Evolutionary conservation across 108 stramenopile genomes (phyloP).

Genomic region (Pseudonitzschia pungens): DNA sequence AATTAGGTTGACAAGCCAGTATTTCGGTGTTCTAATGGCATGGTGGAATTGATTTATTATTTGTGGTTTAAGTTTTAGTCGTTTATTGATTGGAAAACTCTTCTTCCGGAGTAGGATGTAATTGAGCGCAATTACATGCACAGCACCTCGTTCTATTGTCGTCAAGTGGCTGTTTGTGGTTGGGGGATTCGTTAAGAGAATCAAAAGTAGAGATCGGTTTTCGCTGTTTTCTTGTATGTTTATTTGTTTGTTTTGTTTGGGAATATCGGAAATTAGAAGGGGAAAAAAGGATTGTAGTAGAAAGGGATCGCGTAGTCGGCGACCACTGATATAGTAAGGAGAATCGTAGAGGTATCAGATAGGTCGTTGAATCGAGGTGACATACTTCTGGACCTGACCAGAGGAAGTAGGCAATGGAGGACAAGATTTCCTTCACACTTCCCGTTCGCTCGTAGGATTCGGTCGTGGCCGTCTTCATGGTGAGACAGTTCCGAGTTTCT

Average conservation of each 20-base stretch:
- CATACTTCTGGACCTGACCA: slow-evolving; percentile 41
- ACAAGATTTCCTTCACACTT: slow-evolving; percentile 40
- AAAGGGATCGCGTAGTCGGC: no score
- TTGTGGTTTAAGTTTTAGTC: no score
- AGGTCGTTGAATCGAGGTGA: slow-evolving; percentile 27
- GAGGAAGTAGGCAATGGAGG: slow-evolving; percentile 45
- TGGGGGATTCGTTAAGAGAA: background rate
- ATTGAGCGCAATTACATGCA: background rate
- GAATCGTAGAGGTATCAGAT: no score
- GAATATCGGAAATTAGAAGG: slow-evolving; percentile 9
- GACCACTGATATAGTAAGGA: no score
- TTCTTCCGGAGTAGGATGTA: background rate
- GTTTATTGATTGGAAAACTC: no score
- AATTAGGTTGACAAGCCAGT: no score
- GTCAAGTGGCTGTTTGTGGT: background rate
- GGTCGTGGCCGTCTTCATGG: slow-evolving; percentile 45
- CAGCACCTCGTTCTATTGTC: background rate
- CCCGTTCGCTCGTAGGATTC: slow-evolving; percentile 37
- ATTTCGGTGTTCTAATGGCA: no score
- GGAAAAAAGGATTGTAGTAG: slow-evolving; percentile 2
- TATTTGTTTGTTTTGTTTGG: background rate
- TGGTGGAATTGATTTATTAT: no score
- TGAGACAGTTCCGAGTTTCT: slow-evolving; percentile 49
- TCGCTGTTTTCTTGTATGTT: background rate
- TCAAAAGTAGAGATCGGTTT: background rate